These are phyloP conservation scores for Hanseniaspora taiwanica DNA, from an alignment of 805 yeast species.

Conservation along the genomic window DNA sequence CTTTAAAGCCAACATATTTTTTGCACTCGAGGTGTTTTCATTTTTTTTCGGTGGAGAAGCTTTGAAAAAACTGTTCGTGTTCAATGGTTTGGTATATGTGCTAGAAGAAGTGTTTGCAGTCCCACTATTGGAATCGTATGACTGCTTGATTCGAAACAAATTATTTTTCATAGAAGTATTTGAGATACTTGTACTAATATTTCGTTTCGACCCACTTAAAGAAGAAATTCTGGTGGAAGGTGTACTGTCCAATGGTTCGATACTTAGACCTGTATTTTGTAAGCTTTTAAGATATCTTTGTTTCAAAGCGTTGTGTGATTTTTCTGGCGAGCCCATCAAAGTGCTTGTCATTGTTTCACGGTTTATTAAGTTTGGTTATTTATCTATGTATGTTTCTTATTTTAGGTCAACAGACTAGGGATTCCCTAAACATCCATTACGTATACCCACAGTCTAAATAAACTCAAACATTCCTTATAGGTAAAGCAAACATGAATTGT, in stretches of 20 bases:
- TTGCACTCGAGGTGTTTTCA: too few relatives aligned
- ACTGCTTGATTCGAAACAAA: not conserved
- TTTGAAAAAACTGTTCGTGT: too few relatives aligned
- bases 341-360: not conserved
- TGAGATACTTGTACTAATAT: not conserved
- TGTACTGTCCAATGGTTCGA: conserved; percentile 10
- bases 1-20: too few relatives aligned
- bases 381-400: too few relatives aligned
- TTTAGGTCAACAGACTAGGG: too few relatives aligned
- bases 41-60: conserved; percentile 3
- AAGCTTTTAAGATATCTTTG: conserved; percentile 19
- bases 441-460: too few relatives aligned
- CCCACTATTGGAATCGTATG: too few relatives aligned
- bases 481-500: too few relatives aligned
- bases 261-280: conserved; percentile 8
- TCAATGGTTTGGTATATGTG: conserved; percentile 1
- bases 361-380: not conserved
- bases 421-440: too few relatives aligned
- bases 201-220: not conserved
- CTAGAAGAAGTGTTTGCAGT: too few relatives aligned
- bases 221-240: conserved; percentile 17
- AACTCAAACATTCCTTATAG: too few relatives aligned
- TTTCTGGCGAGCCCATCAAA: conserved; percentile 7
- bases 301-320: conserved; percentile 11
- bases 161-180: not conserved